These are phyloP conservation scores for Centaurea solstitialis DNA, from an alignment of 129 eudicot genomes.

Conservation along the genomic window DNA sequence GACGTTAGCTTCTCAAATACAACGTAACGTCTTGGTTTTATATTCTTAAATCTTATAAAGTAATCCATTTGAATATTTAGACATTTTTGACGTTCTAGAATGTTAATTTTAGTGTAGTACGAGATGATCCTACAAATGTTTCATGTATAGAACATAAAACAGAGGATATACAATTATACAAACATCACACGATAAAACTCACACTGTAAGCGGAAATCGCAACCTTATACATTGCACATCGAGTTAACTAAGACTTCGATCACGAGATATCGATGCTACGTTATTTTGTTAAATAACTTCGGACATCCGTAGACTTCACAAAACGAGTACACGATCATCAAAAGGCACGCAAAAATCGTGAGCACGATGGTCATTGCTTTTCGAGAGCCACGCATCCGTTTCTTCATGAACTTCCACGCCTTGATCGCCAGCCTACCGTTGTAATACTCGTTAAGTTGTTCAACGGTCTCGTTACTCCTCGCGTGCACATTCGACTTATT, in stretches of 20 bases:
- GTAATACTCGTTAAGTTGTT: slow-evolving; percentile 37
- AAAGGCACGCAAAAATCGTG: slow-evolving; percentile 29
- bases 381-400: slow-evolving; percentile 30
- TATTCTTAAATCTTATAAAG: too few species aligned
- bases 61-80: too few species aligned
- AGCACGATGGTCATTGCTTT: slow-evolving; percentile 28
- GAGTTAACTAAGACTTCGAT: neutral
- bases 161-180: neutral
- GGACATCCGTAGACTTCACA: slow-evolving; percentile 42
- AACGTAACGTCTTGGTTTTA: too few species aligned
- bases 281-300: slow-evolving; percentile 19
- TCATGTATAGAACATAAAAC: too few species aligned
- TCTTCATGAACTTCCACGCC: slow-evolving; percentile 22
- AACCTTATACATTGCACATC: neutral
- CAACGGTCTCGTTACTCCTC: slow-evolving; percentile 25
- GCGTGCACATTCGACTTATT: slow-evolving; percentile 18
- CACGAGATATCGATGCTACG: slow-evolving; percentile 4
- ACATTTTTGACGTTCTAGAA: too few species aligned
- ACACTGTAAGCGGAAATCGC: neutral
- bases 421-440: slow-evolving; percentile 24
- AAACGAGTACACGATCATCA: slow-evolving; percentile 37
- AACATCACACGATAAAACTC: neutral
- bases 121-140: too few species aligned
- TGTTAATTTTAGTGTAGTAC: too few species aligned
- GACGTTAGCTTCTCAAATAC: too few species aligned